Evolutionary conservation across 148 eudicot species (phyloP), one percentile per base, ranked within the genome.

Genomic region (Rhododendron vialii): DNA sequence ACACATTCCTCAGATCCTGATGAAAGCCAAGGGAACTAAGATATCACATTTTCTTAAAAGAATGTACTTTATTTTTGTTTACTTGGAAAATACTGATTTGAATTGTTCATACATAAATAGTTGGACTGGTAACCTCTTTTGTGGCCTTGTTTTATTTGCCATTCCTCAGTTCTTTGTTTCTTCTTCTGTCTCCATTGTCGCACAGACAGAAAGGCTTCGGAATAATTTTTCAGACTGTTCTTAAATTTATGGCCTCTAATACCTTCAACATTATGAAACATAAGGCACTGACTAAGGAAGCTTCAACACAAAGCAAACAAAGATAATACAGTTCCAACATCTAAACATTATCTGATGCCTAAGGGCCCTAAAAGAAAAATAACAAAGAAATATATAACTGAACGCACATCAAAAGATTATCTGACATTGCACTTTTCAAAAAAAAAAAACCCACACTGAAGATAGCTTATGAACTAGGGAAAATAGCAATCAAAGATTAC

Each of bases 401-500:
- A 28, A 30, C 2, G 38, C 38, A 13, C 35, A n/a, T 83, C 26
- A 26, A 48, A 80, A 1, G 55, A 50, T 80, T n/a, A 41, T 65
- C 77, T 63, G 20, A 47, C 14, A 10, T 33, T 2, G 67, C 75
- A 30, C 7, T 69, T 41, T 41, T 6, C 28, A 24, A 78, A 78
- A 11, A 18, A 75, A 8, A 36, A 38, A 12, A 69, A 28, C 5
- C 36, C 14, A 30, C 75, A 26, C 30, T 26, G 35, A 22, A 18
- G 67, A 63, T 30, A 17, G 33, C 24, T 35, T 38, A 1, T 69
- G 38, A 28, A 69, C 75, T 69, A 28, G 3, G 13, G 36, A 45
- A 59, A 4, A 9, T 47, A 78, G 78, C 69, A 55, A 50, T 30
- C 63, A 75, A 71, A 33, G 78, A 74, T 3, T 65, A 88, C 97